Evolutionary conservation across 2,329 filamentous ascomycete genomes (phyloP).

Genomic region (Geosmithia putterillii): DNA sequence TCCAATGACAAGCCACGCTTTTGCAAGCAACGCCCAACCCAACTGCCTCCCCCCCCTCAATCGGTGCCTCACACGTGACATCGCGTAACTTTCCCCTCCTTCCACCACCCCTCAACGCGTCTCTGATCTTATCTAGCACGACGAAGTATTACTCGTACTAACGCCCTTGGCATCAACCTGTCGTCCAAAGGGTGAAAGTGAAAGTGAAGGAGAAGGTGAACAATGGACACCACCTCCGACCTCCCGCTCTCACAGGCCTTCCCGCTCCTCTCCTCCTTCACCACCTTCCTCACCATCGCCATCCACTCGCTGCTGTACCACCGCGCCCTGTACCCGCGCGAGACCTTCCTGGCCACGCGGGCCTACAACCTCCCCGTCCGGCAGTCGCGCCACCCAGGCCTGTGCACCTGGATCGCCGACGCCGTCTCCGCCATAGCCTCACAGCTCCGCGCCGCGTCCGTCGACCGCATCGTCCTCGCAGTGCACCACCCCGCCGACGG

Average conservation of each 20-base stretch:
- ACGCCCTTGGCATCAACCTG: background rate
- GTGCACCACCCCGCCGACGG: slow-evolving; percentile 24
- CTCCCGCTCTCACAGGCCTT: background rate
- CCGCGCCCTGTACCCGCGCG: slow-evolving; percentile 63
- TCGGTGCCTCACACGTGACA: background rate
- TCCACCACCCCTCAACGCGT: background rate
- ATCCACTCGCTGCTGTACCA: slow-evolving; percentile 82
- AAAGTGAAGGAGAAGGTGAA: no score
- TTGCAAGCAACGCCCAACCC: no score
- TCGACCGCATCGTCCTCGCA: slow-evolving; percentile 33
- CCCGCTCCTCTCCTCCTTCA: slow-evolving; percentile 54
- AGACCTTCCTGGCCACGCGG: slow-evolving; percentile 66
- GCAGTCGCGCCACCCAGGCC: slow-evolving; percentile 74
- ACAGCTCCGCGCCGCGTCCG: slow-evolving; percentile 50
- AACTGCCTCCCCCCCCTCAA: no score
- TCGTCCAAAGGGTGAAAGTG: no score
- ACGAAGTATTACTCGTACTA: background rate
- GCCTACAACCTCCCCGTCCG: slow-evolving; percentile 78
- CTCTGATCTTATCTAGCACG: background rate
- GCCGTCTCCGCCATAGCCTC: slow-evolving; percentile 60
- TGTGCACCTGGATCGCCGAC: slow-evolving; percentile 77
- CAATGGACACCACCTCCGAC: background rate
- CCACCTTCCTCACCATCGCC: slow-evolving; percentile 68
- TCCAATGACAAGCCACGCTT: no score
- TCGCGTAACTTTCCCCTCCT: background rate